Conservation (phyloP, 768 basidiomycete genomes). For the Leccinum sublutescens region DNA sequence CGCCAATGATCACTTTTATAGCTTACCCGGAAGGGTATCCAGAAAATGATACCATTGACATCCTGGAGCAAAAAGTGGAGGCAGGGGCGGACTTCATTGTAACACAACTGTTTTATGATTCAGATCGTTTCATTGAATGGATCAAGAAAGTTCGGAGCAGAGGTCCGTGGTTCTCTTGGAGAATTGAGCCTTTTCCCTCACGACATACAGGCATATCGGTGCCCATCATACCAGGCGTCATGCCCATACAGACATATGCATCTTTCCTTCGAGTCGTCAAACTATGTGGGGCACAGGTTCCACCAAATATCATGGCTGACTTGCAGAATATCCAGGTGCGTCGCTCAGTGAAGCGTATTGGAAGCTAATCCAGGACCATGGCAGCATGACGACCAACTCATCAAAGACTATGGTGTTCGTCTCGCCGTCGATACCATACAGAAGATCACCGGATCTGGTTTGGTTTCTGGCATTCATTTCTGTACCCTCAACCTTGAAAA, state of each 20-base stretch:
- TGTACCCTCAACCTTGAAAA: slow-evolving; percentile 98
- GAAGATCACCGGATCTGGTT: slow-evolving; percentile 52
- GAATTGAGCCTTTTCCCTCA: slow-evolving; percentile 7
- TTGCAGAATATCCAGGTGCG: slow-evolving; percentile 76
- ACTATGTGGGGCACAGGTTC: slow-evolving; percentile 80
- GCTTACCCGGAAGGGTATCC: slow-evolving; percentile 92
- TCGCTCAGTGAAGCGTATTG: slow-evolving; percentile 1
- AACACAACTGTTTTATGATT: slow-evolving; percentile 96
- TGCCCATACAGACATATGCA: slow-evolving; percentile 96
- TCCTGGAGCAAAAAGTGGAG: slow-evolving; percentile 84
- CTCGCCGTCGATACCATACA: slow-evolving; percentile 81
- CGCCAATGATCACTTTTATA: slow-evolving; percentile 23
- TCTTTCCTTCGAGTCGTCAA: slow-evolving; percentile 92
- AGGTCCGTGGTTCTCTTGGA: slow-evolving; percentile 45
- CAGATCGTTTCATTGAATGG: slow-evolving; percentile 85
- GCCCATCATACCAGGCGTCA: slow-evolving; percentile 92
- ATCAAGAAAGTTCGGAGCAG: slow-evolving; percentile 61
- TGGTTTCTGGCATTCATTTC: slow-evolving; percentile 80
- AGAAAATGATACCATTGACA: slow-evolving; percentile 60
- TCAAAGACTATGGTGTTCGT: slow-evolving; percentile 92
- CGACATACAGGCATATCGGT: slow-evolving; percentile 70
- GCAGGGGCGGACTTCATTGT: slow-evolving; percentile 96
- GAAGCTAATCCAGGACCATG: not conserved
- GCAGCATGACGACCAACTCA: slow-evolving; percentile 88
- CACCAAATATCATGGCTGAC: slow-evolving; percentile 58